These are phyloP conservation scores for Neobulgaria alba DNA, from an alignment of 2,329 filamentous ascomycete species.

Conservation along the genomic window DNA sequence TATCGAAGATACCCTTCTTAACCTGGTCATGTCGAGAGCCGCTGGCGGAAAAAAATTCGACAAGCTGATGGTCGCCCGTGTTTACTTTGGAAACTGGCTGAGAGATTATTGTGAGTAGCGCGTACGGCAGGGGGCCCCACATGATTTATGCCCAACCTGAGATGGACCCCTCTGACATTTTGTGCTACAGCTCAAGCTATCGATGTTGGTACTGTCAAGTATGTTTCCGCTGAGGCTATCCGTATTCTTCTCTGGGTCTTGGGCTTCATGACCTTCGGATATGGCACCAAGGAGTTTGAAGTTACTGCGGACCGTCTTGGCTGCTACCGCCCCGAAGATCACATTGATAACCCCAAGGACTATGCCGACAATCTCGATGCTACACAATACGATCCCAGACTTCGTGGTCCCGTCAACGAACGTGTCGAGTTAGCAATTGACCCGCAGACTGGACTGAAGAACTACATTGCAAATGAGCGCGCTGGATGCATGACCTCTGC, in stretches of 20 bases:
- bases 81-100: slow-evolving; percentile 96
- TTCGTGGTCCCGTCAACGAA: slow-evolving; percentile 78
- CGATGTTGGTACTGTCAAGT: slow-evolving; percentile 86
- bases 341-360: slow-evolving; percentile 72
- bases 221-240: slow-evolving; percentile 84
- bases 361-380: slow-evolving; percentile 88
- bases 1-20: slow-evolving; percentile 83
- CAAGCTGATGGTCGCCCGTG: slow-evolving; percentile 78
- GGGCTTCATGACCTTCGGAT: slow-evolving; percentile 83
- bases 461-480: slow-evolving; percentile 85
- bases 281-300: slow-evolving; percentile 76
- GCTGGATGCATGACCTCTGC: slow-evolving; percentile 75
- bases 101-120: slow-evolving; percentile 61
- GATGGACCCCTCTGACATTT: too few species aligned
- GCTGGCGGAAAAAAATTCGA: slow-evolving; percentile 71
- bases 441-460: slow-evolving; percentile 70
- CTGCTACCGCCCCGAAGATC: slow-evolving; percentile 74
- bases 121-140: neutral
- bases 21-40: slow-evolving; percentile 53
- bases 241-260: slow-evolving; percentile 82
- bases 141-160: too few species aligned
- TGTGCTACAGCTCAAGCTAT: slow-evolving; percentile 61
- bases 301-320: slow-evolving; percentile 72
- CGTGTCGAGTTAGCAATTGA: slow-evolving; percentile 71
- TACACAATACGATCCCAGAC: slow-evolving; percentile 67